phyloP scores from a whole-genome alignment of 2,329 filamentous ascomycete species.

The Cercospora citrullina region DNA sequence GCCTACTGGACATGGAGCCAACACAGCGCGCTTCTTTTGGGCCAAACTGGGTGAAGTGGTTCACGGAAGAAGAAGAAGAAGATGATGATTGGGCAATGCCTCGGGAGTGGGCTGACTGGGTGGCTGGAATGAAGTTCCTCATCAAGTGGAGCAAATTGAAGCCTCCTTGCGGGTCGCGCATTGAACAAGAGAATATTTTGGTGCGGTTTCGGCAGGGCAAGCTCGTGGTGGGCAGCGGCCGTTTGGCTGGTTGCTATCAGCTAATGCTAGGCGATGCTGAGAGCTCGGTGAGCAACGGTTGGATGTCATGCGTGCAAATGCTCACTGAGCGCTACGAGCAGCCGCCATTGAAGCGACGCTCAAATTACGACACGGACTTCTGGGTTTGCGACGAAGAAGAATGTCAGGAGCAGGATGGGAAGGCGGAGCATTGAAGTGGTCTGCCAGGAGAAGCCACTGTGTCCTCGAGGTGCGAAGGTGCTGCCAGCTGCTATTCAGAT shows the following conservation, averaged over 20 bases:
- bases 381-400: neutral
- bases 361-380: too few species aligned
- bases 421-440: neutral
- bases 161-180: too few species aligned
- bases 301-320: neutral
- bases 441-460: neutral
- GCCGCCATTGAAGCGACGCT: too few species aligned
- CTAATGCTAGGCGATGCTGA: neutral
- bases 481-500: neutral
- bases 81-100: too few species aligned
- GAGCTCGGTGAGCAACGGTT: neutral
- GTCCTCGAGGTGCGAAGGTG: neutral
- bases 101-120: too few species aligned
- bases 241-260: neutral
- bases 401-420: neutral
- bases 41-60: too few species aligned
- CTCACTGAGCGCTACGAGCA: too few species aligned
- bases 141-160: too few species aligned
- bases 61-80: too few species aligned
- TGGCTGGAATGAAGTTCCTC: too few species aligned
- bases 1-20: too few species aligned
- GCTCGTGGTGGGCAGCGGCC: neutral
- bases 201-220: neutral
- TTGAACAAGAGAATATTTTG: neutral
- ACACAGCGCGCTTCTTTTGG: too few species aligned